Evolutionary conservation across 805 yeast genomes (phyloP), one percentile per base, ranked within the genome.

Genomic region (Groenewaldozyma salmanticensis): DNA sequence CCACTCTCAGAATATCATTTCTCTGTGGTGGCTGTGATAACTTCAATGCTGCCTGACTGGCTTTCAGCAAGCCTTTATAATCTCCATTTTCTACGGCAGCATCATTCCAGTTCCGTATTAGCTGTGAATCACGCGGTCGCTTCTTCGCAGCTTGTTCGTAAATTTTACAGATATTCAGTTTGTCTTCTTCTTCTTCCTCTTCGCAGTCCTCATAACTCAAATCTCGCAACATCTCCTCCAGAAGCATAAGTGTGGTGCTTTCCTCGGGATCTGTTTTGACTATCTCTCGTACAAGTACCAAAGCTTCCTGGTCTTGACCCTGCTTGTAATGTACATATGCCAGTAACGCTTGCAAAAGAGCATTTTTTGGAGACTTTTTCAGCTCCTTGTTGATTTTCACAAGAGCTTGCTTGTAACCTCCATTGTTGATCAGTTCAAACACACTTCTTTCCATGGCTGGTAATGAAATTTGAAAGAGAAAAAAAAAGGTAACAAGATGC

Each of bases 321-420:
- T 45, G 48, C 33, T 43, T 47, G 9, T 32, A 34, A n/a, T 46
- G 31, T 3, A 51, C 51, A n/a, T 52, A 57, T 3, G 51, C 55
- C 9, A 48, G 21, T 20, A 75, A 55, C 1, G 75, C 80, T 40
- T 43, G 61, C 35, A 72, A 74, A 48, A 72, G 75, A 4, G 75
- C 66, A 22, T 73, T 66, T 21, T 72, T 68, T 2, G 94, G 92
- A 38, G 64, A 64, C 53, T 73, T 72, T 35, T 66, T 64, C 35
- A 75, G 58, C 51, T 76, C 72, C 40, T 68, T 62, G 38, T 66
- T 59, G 11, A 78, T 57, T 35, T 72, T 63, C 16, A 65, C 62
- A 49, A 67, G 62, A 2, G 90, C 90, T 39, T 62, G 59, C 34
- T 67, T 65, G 54, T 61, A 78, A 5, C 76, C 70, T 2, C 80